Evolutionary conservation across 345 rosid species (phyloP).

Genomic region (Microthlaspi erraticum): DNA sequence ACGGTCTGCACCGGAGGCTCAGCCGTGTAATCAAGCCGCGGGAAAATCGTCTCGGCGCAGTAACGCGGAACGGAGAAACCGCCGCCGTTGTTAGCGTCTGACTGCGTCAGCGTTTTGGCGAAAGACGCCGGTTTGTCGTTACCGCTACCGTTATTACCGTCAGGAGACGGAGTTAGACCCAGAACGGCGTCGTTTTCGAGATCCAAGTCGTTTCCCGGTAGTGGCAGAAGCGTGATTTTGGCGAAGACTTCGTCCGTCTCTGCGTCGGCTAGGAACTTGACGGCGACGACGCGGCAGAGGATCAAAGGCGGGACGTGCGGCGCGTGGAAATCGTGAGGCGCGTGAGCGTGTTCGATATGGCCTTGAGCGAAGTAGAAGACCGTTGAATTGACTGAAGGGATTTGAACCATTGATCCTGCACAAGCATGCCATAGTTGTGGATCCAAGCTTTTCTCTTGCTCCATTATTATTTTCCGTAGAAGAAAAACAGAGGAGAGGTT

Average conservation of each 20-base stretch:
- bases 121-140: conserved; percentile 78
- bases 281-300: conserved; percentile 65
- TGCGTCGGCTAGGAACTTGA: conserved; percentile 79
- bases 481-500: not conserved
- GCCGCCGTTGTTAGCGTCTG: conserved; percentile 98
- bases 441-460: conserved; percentile 69
- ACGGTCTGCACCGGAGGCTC: conserved; percentile 96
- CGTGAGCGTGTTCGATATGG: conserved; percentile 76
- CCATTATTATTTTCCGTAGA: conserved; percentile 32
- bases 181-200: conserved; percentile 46
- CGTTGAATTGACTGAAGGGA: conserved; percentile 70
- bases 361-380: conserved; percentile 94
- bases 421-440: conserved; percentile 98
- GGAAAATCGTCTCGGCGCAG: conserved; percentile 96
- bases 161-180: conserved; percentile 14
- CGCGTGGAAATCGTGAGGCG: conserved; percentile 61
- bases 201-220: conserved; percentile 45
- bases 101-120: conserved; percentile 90
- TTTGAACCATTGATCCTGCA: conserved; percentile 94
- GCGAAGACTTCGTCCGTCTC: conserved; percentile 86
- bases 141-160: conserved; percentile 35
- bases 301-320: conserved; percentile 61
- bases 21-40: conserved; percentile 73
- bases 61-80: conserved; percentile 97
- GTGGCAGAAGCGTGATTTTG: conserved; percentile 66